Percentiles rank a stretch among this genome's conserved stretches.
Evolutionary conservation across 441 rosid species (phyloP).

Genomic region (Erodium moschatum): DNA sequence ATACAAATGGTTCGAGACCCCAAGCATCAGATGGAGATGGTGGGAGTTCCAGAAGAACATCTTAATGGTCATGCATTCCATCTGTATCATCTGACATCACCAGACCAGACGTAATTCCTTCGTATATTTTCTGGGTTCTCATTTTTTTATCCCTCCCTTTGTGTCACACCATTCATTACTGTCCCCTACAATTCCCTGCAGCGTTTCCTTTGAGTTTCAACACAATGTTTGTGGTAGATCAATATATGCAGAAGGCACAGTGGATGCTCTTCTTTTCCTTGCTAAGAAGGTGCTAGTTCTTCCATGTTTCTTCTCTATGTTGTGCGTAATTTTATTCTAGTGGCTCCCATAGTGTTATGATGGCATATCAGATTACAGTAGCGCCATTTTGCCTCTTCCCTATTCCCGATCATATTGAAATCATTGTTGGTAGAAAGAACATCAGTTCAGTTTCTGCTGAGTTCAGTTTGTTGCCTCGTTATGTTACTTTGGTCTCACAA

Average conservation of each 20-base stretch:
- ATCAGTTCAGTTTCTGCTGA: too few species aligned
- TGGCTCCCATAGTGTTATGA: too few species aligned
- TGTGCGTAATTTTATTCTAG: not conserved
- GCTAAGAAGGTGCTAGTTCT: conserved; percentile 56
- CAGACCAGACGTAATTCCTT: not conserved
- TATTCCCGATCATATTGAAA: too few species aligned
- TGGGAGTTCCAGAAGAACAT: conserved; percentile 75
- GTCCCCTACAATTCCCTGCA: conserved; percentile 25
- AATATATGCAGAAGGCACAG: conserved; percentile 86
- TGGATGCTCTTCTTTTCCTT: conserved; percentile 75
- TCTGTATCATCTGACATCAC: conserved; percentile 19
- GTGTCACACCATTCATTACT: not conserved
- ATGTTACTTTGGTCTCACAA: not conserved
- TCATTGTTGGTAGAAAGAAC: too few species aligned
- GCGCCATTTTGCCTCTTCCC: too few species aligned
- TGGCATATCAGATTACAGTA: too few species aligned
- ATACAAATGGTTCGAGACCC: conserved; percentile 77
- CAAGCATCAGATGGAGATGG: conserved; percentile 58
- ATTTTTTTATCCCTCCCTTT: not conserved
- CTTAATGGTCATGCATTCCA: not conserved
- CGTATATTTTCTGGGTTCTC: not conserved
- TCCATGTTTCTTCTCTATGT: not conserved
- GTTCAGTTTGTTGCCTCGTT: too few species aligned
- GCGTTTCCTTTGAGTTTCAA: conserved; percentile 91
- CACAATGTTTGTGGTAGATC: conserved; percentile 96